A percentile compares a stretch with the other conserved stretches of the same genome.
Evolutionary conservation across 371 early-diverging fungal species (phyloP).

Genomic region (Rhizopus stolonifer): DNA sequence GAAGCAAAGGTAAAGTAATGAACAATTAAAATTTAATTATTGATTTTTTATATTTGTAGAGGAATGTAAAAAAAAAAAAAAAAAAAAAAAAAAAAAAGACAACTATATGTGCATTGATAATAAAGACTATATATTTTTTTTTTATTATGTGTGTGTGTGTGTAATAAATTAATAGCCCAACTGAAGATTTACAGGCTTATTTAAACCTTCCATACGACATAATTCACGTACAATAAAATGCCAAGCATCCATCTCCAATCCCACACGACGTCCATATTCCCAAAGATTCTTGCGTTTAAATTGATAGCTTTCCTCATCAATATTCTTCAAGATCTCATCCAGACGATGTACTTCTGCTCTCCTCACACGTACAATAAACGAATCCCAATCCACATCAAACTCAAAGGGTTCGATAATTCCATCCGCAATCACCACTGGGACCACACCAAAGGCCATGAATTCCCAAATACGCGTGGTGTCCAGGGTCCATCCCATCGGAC

Average conservation of each 20-base stretch:
- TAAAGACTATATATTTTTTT: background rate
- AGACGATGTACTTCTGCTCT: slow-evolving; percentile 53
- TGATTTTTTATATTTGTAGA: slow-evolving; percentile 6
- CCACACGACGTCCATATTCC: slow-evolving; percentile 52
- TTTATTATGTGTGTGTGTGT: background rate
- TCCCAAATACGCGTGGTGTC: slow-evolving; percentile 60
- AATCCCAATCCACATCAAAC: slow-evolving; percentile 59
- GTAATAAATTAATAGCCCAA: slow-evolving; percentile 38
- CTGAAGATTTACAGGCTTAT: slow-evolving; percentile 37
- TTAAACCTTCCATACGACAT: slow-evolving; percentile 43
- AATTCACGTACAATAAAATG: slow-evolving; percentile 55
- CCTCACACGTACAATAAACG: slow-evolving; percentile 48
- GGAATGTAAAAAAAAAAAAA: slow-evolving; percentile 20
- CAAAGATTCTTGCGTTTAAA: slow-evolving; percentile 43
- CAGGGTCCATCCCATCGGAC: slow-evolving; percentile 59
- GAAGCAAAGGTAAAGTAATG: slow-evolving; percentile 51
- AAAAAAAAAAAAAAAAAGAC: background rate
- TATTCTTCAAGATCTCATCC: slow-evolving; percentile 46
- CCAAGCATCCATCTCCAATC: slow-evolving; percentile 55
- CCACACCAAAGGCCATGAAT: slow-evolving; percentile 59
- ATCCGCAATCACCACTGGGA: slow-evolving; percentile 58
- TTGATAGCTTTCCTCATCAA: slow-evolving; percentile 50
- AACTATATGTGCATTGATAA: background rate
- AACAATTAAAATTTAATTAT: background rate
- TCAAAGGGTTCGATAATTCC: slow-evolving; percentile 59